Evolutionary conservation across 2,329 filamentous ascomycete species (phyloP).

Genomic region (Colletotrichum tropicale): DNA sequence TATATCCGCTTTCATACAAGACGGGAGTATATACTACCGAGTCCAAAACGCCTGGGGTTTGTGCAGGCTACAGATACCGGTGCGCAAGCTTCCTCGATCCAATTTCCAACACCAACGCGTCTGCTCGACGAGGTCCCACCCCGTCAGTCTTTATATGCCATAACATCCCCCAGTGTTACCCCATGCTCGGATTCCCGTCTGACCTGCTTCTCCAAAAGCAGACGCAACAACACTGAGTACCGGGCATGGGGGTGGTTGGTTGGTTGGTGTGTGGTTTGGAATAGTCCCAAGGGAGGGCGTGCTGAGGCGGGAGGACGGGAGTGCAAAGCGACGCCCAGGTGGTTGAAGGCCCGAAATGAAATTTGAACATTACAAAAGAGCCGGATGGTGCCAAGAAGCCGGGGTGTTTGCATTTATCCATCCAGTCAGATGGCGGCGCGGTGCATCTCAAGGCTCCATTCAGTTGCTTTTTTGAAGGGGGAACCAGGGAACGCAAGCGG

Average conservation of each 20-base stretch:
- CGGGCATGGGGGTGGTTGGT: not conserved
- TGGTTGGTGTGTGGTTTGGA: not conserved
- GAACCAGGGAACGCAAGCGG: not conserved
- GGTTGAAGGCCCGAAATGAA: constrained; percentile 19
- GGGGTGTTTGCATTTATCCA: constrained; percentile 13
- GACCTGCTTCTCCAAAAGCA: not conserved
- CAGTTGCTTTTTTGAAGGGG: not conserved
- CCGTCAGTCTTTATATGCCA: not conserved
- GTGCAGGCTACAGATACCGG: not conserved
- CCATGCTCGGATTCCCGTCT: not conserved
- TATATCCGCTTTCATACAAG: not conserved
- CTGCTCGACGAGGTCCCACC: not conserved
- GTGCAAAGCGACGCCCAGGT: constrained; percentile 2
- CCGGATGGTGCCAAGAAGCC: not conserved
- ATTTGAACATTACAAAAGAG: not conserved
- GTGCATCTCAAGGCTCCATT: not conserved
- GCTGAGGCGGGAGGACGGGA: constrained; percentile 18
- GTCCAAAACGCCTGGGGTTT: not conserved
- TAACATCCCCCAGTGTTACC: not conserved
- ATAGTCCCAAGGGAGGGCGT: not conserved
- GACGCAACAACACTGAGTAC: not conserved
- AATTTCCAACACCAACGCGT: not conserved
- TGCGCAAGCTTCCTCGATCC: not conserved
- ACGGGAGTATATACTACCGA: constrained; percentile 4
- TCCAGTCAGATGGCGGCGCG: constrained; percentile 5